Base-by-base conservation (phyloP, 345 rosid genomes). In the Salix dunnii region DNA sequence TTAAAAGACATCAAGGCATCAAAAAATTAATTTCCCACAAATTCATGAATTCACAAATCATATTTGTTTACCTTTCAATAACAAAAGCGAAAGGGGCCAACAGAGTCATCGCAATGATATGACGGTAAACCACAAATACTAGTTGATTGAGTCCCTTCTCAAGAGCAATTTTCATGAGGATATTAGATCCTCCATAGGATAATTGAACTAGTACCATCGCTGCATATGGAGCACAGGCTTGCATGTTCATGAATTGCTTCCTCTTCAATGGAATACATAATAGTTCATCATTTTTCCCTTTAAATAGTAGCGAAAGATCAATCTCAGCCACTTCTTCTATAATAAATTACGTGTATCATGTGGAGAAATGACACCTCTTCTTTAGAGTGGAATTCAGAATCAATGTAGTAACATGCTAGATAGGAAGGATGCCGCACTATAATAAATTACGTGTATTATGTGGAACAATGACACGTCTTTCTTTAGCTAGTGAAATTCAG, bases 151-250 rank as follows among this genome's bases (percentile, higher is more conserved):
- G 79, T 64, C 85, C 88, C 51, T 72, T 74, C 5, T 74, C 78
- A 7, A 82, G 64, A 73, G 88, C 82, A 46, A 86, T 74, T 75
- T 86, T 87, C 35, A 81, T 70, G 80, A 87, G 86, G 53, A 83
- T 82, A 66, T 79, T 89, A 14, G 85, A 79, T 63, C 76, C 80
- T 49, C 82, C 88, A 33, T 83, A 84, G 40, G 85, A 78, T 21
- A 87, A 61, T 33, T 81, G 84, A 62, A 84, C 81, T 0, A 81
- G 14, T 14, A 82, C 30, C 83, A 85, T 87, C 13, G 80, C 89
- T 28, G 76, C 42, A 42, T 79, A 80, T 49, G 80, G 73, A 7
- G 70, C 61, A 31, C 42, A 75, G 60, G 62, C 65, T 66, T 68
- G 58, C 87, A 86, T 81, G 46, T 61, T 46, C 14, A 46, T 4